Base-by-base conservation (phyloP, 768 basidiomycete genomes). In the Xerocomus potaroensis region DNA sequence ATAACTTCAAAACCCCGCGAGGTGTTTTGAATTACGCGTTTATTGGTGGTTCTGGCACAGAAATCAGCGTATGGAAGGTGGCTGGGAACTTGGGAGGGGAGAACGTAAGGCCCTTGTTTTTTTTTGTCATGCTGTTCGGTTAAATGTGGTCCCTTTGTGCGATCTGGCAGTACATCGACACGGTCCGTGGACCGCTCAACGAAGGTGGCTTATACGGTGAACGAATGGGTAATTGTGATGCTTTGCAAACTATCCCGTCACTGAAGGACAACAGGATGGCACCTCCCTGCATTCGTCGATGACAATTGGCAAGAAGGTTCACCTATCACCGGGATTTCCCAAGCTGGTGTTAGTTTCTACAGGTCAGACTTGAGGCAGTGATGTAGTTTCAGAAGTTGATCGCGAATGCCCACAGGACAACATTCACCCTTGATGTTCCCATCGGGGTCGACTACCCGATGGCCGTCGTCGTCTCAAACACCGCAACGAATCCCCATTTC, bases 121-220 rank as follows among this genome's bases (percentile, higher is more conserved):
- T 49, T 45, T 23, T 16, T 32, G 11, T 22, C 3, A 6, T 36
- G 16, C 4, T 26, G 19, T 26, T 38, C 8, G n/a, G 15, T 31
- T 5, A 12, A 24, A 11, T 41, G 38, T 46, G 2, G 22, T 8
- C 0, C 37, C 8, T n/a, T 23, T 8, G 15, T 5, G 19, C 34
- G n/a, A 10, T 36, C 22, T 2, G 40, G n/a, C 22, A 77, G 73
- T 77, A 74, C 51, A 59, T 62, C 24, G 80, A 83, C 56, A 68
- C 47, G 18, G 63, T 67, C 19, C 72, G 81, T 15, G 80, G 80
- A 5, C 69, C 77, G n/a, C 61, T 78, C 46, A 81, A 83, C 50
- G 79, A 80, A 58, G 81, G 81, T 8, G 80, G 80, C 2, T 56
- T 80, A 2, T 79, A 72, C 46, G 78, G 67, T 12, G 80, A 82